Base-by-base conservation (phyloP, 306 rosid species). In the Gastrolobium villosum region DNA sequence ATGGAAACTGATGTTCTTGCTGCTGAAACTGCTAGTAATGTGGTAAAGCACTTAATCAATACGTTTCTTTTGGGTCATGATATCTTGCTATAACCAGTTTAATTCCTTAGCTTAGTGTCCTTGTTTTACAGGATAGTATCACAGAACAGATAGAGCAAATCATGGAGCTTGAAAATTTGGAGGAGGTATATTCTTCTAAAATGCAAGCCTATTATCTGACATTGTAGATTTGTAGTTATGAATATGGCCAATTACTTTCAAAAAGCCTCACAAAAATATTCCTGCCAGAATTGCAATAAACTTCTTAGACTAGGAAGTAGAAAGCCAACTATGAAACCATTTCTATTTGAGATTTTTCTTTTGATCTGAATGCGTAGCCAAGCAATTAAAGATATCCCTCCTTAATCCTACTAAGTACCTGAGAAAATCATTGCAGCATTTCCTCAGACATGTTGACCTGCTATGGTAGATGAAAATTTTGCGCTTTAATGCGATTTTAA, bases 91-190 rank as follows among this genome's bases (percentile, higher is more conserved):
- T 67, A 31, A 3, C 10, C 20, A 69, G 81, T 59, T 65, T 57
- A 45, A 53, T 74, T 60, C 30, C 57, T 60, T 45, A 68, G 50
- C 74, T 64, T 28, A 54, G 7, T 54, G 46, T 56, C 52, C 43
- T 69, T 78, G 75, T 80, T 77, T 85, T 88, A 69, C 92, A 95
- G 99, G 92, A 87, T 78, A 90, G 88, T 74, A 83, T 93, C 80
- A 76, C 92, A 20, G 97, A 93, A 78, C 98, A 92, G 84, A 95
- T 95, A 81, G 87, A 91, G 68, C 98, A 95, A 86, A 88, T 90
- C 79, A 91, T 95, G 96, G 98, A 88, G 86, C 91, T 95, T 78
- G 99, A 95, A 85, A 88, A 93, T 86, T 91, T 95, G 43, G 98
- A 95, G 81, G 99, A 95, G 96, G 98, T 67, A 79, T 81, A 79